Conservation (phyloP, 2,329 filamentous ascomycete genomes). For the Colletotrichum gloeosporioides region DNA sequence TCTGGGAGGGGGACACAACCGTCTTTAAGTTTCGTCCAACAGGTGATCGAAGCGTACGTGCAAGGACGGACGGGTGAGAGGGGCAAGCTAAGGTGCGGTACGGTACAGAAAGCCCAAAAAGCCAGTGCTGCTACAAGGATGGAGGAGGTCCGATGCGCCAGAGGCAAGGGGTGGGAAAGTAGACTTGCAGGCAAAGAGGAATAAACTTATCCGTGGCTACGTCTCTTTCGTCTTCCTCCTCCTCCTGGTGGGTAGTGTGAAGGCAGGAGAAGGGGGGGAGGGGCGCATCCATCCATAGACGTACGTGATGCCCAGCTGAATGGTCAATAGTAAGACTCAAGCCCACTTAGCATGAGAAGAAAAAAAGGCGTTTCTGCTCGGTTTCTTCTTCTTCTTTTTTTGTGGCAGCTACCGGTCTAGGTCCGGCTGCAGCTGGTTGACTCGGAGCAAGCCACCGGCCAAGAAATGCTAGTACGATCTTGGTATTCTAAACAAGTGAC, state of each 20-base stretch:
- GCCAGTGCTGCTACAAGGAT: slow-evolving; percentile 7
- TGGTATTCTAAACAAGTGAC: not conserved
- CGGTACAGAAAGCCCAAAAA: not conserved
- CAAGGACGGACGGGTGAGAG: not conserved
- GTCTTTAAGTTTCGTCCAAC: slow-evolving; percentile 19
- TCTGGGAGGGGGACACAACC: slow-evolving; percentile 11
- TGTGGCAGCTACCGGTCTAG: not conserved
- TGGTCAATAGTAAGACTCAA: not conserved
- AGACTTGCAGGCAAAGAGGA: not conserved
- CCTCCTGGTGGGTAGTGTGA: not conserved
- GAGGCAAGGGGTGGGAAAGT: not conserved
- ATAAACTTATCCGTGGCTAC: not conserved
- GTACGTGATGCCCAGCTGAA: not conserved
- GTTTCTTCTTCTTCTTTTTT: not conserved
- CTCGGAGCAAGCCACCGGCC: not conserved
- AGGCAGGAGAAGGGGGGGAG: not conserved
- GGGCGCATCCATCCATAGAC: not conserved
- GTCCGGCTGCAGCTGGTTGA: not conserved
- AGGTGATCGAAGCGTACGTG: slow-evolving; percentile 18
- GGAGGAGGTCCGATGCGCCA: not conserved
- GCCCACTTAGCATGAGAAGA: not conserved
- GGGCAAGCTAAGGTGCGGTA: not conserved
- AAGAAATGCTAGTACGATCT: not conserved
- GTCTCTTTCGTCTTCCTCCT: not conserved
- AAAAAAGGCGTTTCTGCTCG: not conserved